These are phyloP conservation scores for Saksenaea vasiformis DNA, from an alignment of 371 early-diverging fungal species.

Conservation along the genomic window DNA sequence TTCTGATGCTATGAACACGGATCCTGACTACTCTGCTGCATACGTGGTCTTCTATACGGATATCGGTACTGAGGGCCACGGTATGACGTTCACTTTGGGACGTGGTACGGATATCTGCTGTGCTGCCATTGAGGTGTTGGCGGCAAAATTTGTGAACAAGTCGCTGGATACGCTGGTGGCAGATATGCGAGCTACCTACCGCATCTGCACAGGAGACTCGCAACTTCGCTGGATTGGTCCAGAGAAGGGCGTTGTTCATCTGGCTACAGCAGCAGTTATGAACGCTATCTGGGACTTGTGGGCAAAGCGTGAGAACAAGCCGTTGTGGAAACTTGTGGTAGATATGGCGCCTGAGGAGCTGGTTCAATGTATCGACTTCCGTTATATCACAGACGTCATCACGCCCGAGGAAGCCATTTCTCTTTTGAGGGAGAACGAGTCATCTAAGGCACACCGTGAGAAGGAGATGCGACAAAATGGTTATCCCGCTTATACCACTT, in stretches of 20 bases:
- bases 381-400: slow-evolving; percentile 57
- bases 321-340: slow-evolving; percentile 53
- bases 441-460: slow-evolving; percentile 40
- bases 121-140: slow-evolving; percentile 43
- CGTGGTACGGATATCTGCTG: slow-evolving; percentile 53
- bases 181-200: slow-evolving; percentile 51
- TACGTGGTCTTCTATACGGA: slow-evolving; percentile 53
- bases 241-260: slow-evolving; percentile 54
- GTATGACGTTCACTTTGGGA: slow-evolving; percentile 55
- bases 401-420: slow-evolving; percentile 53
- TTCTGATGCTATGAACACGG: slow-evolving; percentile 57
- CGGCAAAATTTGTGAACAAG: slow-evolving; percentile 44
- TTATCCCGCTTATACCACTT: slow-evolving; percentile 54
- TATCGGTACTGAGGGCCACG: slow-evolving; percentile 39
- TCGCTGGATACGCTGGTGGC: slow-evolving; percentile 27
- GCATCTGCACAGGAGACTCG: slow-evolving; percentile 52
- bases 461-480: slow-evolving; percentile 41
- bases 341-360: slow-evolving; percentile 57
- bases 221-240: slow-evolving; percentile 59
- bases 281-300: slow-evolving; percentile 61
- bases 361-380: slow-evolving; percentile 54
- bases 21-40: slow-evolving; percentile 57
- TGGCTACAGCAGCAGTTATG: slow-evolving; percentile 56
- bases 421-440: slow-evolving; percentile 34
- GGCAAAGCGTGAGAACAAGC: slow-evolving; percentile 56